Evolutionary conservation across 768 basidiomycete genomes (phyloP).

Genomic region (Leccinum obscurum): DNA sequence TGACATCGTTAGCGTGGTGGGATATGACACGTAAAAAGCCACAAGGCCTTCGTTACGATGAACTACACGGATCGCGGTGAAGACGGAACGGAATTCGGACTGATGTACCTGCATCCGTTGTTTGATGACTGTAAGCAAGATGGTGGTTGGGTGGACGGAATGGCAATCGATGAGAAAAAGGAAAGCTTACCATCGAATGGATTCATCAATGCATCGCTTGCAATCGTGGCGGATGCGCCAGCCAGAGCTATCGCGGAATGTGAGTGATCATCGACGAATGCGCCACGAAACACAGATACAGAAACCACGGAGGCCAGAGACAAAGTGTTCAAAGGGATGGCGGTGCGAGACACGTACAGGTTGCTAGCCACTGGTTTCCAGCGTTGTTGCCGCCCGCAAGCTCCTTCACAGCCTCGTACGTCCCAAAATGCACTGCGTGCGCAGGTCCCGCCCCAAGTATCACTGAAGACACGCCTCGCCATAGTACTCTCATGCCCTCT

Average conservation of each 20-base stretch:
- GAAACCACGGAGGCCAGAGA: slow-evolving; percentile 1
- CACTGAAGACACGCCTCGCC: slow-evolving; percentile 96
- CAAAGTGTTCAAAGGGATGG: slow-evolving; percentile 1
- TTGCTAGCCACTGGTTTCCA: slow-evolving; percentile 84
- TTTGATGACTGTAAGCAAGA: slow-evolving; percentile 80
- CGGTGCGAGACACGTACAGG: slow-evolving; percentile 57
- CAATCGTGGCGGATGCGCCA: slow-evolving; percentile 92
- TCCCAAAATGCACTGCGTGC: slow-evolving; percentile 97
- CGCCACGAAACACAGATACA: background rate
- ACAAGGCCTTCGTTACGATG: slow-evolving; percentile 81
- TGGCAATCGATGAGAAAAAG: slow-evolving; percentile 2
- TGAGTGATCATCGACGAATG: slow-evolving; percentile 12
- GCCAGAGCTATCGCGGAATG: slow-evolving; percentile 67
- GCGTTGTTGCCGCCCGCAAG: slow-evolving; percentile 78
- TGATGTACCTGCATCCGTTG: slow-evolving; percentile 99
- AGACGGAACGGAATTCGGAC: slow-evolving; percentile 86
- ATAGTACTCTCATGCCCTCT: slow-evolving; percentile 87
- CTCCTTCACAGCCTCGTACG: slow-evolving; percentile 93
- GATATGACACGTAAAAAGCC: slow-evolving; percentile 98
- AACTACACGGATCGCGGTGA: slow-evolving; percentile 82
- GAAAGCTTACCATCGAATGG: slow-evolving; percentile 88
- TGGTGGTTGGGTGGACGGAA: slow-evolving; percentile 14
- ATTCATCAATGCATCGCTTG: slow-evolving; percentile 98
- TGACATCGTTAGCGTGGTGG: slow-evolving; percentile 94
- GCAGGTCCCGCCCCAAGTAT: slow-evolving; percentile 97